Evolutionary conservation across 768 basidiomycete species (phyloP).

Genomic region (Pleurotus salmoneostramineus): DNA sequence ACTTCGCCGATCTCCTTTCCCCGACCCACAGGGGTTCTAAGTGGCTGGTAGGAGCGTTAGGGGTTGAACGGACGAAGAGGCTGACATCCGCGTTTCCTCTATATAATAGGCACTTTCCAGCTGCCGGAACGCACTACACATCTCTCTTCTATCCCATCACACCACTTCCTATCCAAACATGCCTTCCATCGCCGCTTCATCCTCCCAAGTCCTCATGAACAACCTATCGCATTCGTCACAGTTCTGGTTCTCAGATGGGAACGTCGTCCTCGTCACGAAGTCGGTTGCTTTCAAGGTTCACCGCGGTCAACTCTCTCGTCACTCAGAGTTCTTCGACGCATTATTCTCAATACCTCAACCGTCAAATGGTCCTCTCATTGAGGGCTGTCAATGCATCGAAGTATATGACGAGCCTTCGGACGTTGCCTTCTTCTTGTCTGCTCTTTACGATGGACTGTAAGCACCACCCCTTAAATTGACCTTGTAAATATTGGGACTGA

Average conservation of each 20-base stretch:
- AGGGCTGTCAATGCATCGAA: conserved; percentile 56
- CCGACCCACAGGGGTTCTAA: too few species aligned
- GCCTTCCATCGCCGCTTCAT: neutral
- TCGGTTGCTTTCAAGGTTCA: conserved; percentile 69
- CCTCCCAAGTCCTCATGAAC: neutral
- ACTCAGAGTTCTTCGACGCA: conserved; percentile 74
- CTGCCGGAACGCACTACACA: too few species aligned
- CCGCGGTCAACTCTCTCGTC: conserved; percentile 66
- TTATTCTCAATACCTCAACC: conserved; percentile 66
- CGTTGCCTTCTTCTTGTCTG: conserved; percentile 59
- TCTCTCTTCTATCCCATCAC: too few species aligned
- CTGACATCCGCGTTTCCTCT: too few species aligned
- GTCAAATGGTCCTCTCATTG: conserved; percentile 39
- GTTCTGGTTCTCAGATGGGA: conserved; percentile 75
- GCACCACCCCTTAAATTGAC: conserved; percentile 18
- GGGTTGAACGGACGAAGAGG: too few species aligned
- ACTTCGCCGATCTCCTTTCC: too few species aligned
- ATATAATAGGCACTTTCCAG: too few species aligned
- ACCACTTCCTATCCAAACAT: neutral
- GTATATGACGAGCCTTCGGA: conserved; percentile 67
- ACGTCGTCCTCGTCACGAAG: conserved; percentile 57
- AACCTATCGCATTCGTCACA: conserved; percentile 32
- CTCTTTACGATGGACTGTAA: conserved; percentile 76
- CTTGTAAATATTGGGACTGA: neutral
- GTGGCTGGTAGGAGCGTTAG: too few species aligned